Conservation (phyloP, 495 filamentous ascomycete species). For the Neurospora sp. region DNA sequence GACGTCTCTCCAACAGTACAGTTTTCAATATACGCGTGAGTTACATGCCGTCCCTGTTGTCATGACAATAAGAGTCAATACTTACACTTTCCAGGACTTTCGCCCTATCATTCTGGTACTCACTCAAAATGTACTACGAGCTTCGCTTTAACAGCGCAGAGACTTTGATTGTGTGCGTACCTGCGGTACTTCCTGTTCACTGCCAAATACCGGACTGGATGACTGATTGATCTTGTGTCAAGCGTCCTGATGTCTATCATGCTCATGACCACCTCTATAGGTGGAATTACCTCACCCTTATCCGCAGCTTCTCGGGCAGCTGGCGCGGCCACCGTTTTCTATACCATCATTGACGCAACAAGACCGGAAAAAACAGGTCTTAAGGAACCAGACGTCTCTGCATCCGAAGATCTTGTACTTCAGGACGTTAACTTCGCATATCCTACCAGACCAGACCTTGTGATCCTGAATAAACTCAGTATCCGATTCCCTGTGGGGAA, state of each 20-base stretch:
- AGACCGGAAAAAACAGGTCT: slow-evolving; percentile 34
- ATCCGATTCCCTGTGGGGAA: slow-evolving; percentile 62
- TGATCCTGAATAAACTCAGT: slow-evolving; percentile 43
- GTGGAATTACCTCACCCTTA: slow-evolving; percentile 40
- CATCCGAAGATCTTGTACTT: slow-evolving; percentile 47
- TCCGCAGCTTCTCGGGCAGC: slow-evolving; percentile 41
- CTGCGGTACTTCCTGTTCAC: background rate
- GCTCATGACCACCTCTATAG: slow-evolving; percentile 42
- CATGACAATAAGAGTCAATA: background rate
- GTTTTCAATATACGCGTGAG: slow-evolving; percentile 34
- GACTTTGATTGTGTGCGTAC: slow-evolving; percentile 42
- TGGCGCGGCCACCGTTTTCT: slow-evolving; percentile 44
- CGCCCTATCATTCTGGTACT: slow-evolving; percentile 37
- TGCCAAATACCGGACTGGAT: background rate
- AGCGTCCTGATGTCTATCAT: slow-evolving; percentile 49
- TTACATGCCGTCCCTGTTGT: background rate
- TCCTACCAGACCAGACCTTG: slow-evolving; percentile 49
- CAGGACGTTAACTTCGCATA: slow-evolving; percentile 54
- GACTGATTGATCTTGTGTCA: slow-evolving; percentile 11
- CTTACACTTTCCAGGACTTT: slow-evolving; percentile 26
- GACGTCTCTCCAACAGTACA: slow-evolving; percentile 22
- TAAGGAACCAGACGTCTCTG: slow-evolving; percentile 34
- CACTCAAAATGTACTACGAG: slow-evolving; percentile 23
- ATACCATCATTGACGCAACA: slow-evolving; percentile 46
- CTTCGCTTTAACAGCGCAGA: slow-evolving; percentile 15